Base-by-base conservation (phyloP, 495 filamentous ascomycete genomes). In the Aspergillus sparsus region DNA sequence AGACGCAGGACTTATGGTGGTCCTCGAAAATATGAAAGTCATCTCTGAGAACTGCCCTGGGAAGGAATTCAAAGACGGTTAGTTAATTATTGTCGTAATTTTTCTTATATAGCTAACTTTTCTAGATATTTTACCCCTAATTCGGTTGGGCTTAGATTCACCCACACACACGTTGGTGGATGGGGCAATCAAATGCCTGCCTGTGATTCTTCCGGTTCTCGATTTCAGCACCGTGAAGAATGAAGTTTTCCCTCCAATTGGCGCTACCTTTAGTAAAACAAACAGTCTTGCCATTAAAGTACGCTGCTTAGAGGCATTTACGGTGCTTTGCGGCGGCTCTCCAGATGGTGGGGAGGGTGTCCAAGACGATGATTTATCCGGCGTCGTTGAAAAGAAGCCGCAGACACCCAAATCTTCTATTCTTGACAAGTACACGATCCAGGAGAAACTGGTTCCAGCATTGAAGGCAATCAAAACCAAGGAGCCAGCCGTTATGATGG, bases 201-300 rank as follows among this genome's bases (percentile, higher is more conserved):
- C 89, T 15, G 74, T 80, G 1, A 80, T 97, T 33, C 75, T 98
- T 32, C 87, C 90, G 0, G 85, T 91, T 15, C 83, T 98, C 10
- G 94, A 98, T 67, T 98, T 97, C 64, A 93, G 88, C 52, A 98
- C 94, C 3, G 89, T 97, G 61, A 98, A 97, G 69, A 91, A 93
- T 65, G 93, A 98, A 35, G 80, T 98, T 0, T 98, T 98, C 68
- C 94, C 94, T 0, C 84, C 93, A 12, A 87, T 98, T 62, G 89
- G 94, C 6, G 75, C 80, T 9, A 92, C 96, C 1, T 98, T 98
- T 68, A 91, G 87, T 63, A 92, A 89, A 65, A 98, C 94, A 6
- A 93, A 83, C 69, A 96, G 91, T 66, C 84, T 98, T 46, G 89
- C 87, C 4, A 97, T 98, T 75, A 98, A 98, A 71, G 87, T 98